Base-by-base conservation (phyloP, 192 early-diverging fungal genomes). In the Dimargaris xerosporica region DNA sequence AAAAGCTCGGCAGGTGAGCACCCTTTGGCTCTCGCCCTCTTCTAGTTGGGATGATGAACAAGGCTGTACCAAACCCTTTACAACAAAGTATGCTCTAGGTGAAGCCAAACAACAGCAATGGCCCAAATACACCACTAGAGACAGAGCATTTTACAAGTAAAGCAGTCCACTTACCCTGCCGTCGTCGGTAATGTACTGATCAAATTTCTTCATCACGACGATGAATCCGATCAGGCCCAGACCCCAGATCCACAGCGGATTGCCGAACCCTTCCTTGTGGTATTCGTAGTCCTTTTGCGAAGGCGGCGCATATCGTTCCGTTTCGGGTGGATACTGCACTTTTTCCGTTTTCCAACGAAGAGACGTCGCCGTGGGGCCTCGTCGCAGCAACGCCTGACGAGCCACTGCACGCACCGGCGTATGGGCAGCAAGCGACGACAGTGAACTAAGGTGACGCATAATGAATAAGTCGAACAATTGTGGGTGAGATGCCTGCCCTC, bases 231-330 rank as follows among this genome's bases (percentile, higher is more conserved):
- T 15, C 17, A 6, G 26, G n/a, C 54, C 54, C 34, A 56, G 34
- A 10, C 54, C 34, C 30, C 12, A 7, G 34, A 13, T 10, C 54
- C 54, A 56, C 26, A 12, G n/a, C 31, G 5, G 6, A 29, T 21
- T 30, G 34, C 5, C 31, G 30, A 56, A 56, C 26, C 54, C 54
- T 25, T 56, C 54, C 13, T 56, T 21, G 13, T 21, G 23, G 54
- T 56, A 56, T 29, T 56, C 54, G 28, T 56, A 56, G 34, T 56
- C 7, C 54, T 56, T 56, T 25, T 56, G 54, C 17, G 54, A 56
- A 31, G 54, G 54, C 9, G 54, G 54, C 9, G n/a, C 30, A 29
- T 56, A 56, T 4, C 54, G 54, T 7, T 56, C 54, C 34, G 5
- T 29, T 25, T 56, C 54, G 10, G 54, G 54, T 5, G 54, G 26